phyloP scores from a whole-genome alignment of 768 basidiomycete species.

The Filobasidium wieringae region DNA sequence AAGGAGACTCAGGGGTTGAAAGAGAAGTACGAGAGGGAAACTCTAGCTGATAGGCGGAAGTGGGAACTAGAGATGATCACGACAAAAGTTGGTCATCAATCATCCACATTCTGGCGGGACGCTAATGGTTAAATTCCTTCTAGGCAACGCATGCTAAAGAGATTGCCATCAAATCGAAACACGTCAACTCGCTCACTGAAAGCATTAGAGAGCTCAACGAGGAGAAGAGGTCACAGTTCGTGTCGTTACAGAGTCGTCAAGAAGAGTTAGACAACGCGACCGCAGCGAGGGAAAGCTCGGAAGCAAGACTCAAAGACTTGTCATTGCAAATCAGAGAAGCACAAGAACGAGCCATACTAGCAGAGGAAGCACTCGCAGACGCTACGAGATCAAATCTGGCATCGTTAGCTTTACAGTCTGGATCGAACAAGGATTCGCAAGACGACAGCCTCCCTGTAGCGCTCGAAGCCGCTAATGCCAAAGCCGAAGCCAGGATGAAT shows the following conservation, averaged over 20 bases:
- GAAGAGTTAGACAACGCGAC: constrained; percentile 79
- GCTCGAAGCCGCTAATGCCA: constrained; percentile 60
- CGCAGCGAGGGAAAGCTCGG: constrained; percentile 59
- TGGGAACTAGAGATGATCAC: constrained; percentile 64
- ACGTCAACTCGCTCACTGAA: constrained; percentile 58
- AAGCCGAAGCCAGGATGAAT: constrained; percentile 61
- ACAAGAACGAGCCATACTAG: constrained; percentile 49
- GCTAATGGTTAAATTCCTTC: not conserved
- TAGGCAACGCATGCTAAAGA: constrained; percentile 63
- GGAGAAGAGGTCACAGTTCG: constrained; percentile 73
- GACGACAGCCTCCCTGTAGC: constrained; percentile 29
- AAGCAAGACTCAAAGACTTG: constrained; percentile 68
- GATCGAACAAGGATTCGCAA: not conserved
- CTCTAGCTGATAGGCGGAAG: constrained; percentile 53
- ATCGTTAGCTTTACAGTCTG: constrained; percentile 48
- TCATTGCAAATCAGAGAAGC: constrained; percentile 76
- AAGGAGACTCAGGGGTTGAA: constrained; percentile 52
- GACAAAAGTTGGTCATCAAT: constrained; percentile 49
- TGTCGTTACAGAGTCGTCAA: constrained; percentile 73
- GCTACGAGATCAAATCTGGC: constrained; percentile 22
- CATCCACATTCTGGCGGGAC: not conserved
- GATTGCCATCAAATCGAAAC: constrained; percentile 48
- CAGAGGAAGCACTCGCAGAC: constrained; percentile 55
- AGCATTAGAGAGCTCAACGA: constrained; percentile 56
- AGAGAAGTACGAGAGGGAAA: constrained; percentile 66